Evolutionary conservation across 257 asterid genomes (phyloP), one percentile per base, ranked within the genome.

Genomic region (Ocimum tenuiflorum): DNA sequence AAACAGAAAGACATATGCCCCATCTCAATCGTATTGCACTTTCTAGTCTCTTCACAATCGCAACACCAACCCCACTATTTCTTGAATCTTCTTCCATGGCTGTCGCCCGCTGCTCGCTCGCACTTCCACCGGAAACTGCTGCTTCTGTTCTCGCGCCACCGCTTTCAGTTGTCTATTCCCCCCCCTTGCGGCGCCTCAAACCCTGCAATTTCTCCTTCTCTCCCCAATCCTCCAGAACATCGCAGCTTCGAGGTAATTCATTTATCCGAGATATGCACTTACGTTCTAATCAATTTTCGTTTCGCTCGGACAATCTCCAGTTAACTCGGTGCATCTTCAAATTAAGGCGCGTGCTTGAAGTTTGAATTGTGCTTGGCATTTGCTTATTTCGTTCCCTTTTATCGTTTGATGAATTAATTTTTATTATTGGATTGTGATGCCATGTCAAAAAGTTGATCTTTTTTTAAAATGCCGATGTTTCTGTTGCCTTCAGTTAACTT

Each of bases 71-170:
- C 46, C 59, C 39, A 20, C 66, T 11, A 29, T 43, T 52, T 57
- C 79, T 33, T 7, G 60, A 65, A 65, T 47, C 75, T 55, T 55
- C 79, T 63, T 50, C 86, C 52, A 89, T 89, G 95, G 96, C 96
- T 23, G 71, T 76, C 71, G 77, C 78, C 36, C 88, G 69, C 73
- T 75, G 64, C 70, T 67, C 76, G 3, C 70, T 74, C n/a, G 61
- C 85, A 35, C 77, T 77, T 27, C 81, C 78, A 42, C 67, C 78
- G 9, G 80, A 76, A 51, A 67, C 77, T 52, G 43, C 70, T 42
- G 58, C 77, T 23, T 69, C 86, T 22, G 24, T 51, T 22, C 35
- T 58, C 48, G 54, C 69, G 20, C 79, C 77, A 1, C 69, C 69
- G 3, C 72, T 74, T 50, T 71, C 83, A 55, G 68, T 27, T 65